These are phyloP conservation scores for Tolypocladium sp. DNA, from an alignment of 2,329 filamentous ascomycete species.

Conservation along the genomic window DNA sequence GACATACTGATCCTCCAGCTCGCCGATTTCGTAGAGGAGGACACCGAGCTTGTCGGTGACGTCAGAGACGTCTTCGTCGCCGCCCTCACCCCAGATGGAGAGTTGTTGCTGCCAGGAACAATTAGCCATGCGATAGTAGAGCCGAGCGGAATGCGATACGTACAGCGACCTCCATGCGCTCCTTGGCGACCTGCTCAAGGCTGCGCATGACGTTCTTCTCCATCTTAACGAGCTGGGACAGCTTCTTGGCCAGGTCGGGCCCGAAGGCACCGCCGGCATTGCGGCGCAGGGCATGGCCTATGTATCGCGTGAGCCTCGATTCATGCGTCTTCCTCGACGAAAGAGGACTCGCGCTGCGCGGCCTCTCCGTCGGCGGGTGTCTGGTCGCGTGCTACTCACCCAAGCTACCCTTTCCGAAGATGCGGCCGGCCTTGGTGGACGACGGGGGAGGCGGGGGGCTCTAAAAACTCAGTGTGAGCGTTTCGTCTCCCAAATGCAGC, in stretches of 20 bases:
- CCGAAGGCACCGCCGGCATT: constrained; percentile 69
- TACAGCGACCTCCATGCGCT: constrained; percentile 98
- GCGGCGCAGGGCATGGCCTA: constrained; percentile 60
- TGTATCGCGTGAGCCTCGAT: constrained; percentile 1
- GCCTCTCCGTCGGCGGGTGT: background rate
- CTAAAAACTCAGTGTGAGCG: constrained; percentile 33
- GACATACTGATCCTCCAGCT: constrained; percentile 96
- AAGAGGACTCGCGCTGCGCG: background rate
- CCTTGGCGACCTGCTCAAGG: constrained; percentile 86
- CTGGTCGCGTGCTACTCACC: constrained; percentile 50
- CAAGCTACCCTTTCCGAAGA: constrained; percentile 80
- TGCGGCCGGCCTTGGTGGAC: constrained; percentile 78
- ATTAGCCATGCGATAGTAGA: background rate
- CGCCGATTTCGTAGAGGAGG: constrained; percentile 94
- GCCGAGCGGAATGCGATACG: constrained; percentile 23
- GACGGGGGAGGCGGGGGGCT: constrained; percentile 90
- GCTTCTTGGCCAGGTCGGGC: constrained; percentile 91
- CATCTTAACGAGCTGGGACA: constrained; percentile 98
- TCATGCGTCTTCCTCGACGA: background rate
- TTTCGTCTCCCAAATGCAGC: background rate
- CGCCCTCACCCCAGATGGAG: constrained; percentile 91
- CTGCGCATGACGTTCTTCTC: constrained; percentile 99
- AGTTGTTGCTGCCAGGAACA: constrained; percentile 72
- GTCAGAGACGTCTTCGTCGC: constrained; percentile 96
- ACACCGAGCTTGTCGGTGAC: constrained; percentile 98